These are phyloP conservation scores for Cercophora sp. DNA, from an alignment of 495 filamentous ascomycete genomes.

Conservation along the genomic window DNA sequence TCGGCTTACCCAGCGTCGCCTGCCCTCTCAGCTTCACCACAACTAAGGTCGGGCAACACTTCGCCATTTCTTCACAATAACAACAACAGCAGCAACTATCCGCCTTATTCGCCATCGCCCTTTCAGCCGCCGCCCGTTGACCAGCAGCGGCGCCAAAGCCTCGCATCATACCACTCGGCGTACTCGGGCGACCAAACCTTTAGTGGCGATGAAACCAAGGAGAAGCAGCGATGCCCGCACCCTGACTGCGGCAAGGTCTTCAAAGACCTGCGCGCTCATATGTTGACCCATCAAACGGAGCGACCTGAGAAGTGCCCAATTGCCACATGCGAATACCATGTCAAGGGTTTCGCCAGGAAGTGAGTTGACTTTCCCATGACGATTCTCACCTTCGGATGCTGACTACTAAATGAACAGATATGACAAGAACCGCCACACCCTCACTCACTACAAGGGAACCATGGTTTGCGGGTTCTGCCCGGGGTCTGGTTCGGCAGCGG, in stretches of 20 bases:
- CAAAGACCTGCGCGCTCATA: slow-evolving; percentile 93
- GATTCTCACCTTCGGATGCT: neutral
- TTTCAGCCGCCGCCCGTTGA: slow-evolving; percentile 50
- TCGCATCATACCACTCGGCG: slow-evolving; percentile 29
- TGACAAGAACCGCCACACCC: slow-evolving; percentile 94
- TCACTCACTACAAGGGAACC: slow-evolving; percentile 98
- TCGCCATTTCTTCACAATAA: slow-evolving; percentile 42
- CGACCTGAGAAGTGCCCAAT: slow-evolving; percentile 97
- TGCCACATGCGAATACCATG: slow-evolving; percentile 88
- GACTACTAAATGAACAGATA: slow-evolving; percentile 41
- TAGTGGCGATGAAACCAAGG: slow-evolving; percentile 62
- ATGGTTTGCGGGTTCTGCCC: slow-evolving; percentile 99
- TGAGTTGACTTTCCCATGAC: neutral
- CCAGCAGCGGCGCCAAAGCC: slow-evolving; percentile 28
- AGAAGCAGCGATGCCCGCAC: slow-evolving; percentile 68
- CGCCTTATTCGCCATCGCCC: slow-evolving; percentile 73
- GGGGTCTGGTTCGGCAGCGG: slow-evolving; percentile 82
- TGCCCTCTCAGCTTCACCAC: slow-evolving; percentile 43
- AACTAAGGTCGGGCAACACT: slow-evolving; percentile 41
- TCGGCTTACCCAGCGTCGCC: slow-evolving; percentile 42
- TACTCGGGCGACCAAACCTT: slow-evolving; percentile 50
- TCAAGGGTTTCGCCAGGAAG: slow-evolving; percentile 94
- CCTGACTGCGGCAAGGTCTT: slow-evolving; percentile 83
- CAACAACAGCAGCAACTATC: slow-evolving; percentile 32
- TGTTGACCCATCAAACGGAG: slow-evolving; percentile 93